Conservation (phyloP, 2,329 filamentous ascomycete genomes). For the Hymenoscyphus salicellus region DNA sequence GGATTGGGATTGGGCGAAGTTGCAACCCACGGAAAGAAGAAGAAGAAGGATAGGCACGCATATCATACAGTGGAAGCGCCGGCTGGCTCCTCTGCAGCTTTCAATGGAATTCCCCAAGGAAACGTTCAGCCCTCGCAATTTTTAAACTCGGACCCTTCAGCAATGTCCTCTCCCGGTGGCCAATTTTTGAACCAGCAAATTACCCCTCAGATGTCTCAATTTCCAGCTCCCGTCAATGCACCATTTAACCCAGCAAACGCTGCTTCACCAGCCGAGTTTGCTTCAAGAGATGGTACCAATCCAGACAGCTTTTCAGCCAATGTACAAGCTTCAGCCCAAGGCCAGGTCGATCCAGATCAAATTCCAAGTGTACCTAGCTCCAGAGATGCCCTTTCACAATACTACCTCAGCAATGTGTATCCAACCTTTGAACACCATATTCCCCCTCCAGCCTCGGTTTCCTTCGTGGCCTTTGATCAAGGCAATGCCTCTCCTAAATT, state of each 20-base stretch:
- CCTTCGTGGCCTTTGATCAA: conserved; percentile 92
- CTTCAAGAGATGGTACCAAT: conserved; percentile 41
- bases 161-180: conserved; percentile 35
- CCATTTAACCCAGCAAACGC: conserved; percentile 47
- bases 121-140: conserved; percentile 56
- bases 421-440: conserved; percentile 94
- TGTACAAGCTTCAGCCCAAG: conserved; percentile 62
- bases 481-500: conserved; percentile 96
- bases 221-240: conserved; percentile 56
- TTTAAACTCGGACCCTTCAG: conserved; percentile 53
- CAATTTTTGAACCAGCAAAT: conserved; percentile 48
- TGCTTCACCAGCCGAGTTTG: conserved; percentile 46
- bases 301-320: conserved; percentile 42
- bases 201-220: conserved; percentile 52
- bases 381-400: conserved; percentile 76
- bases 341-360: conserved; percentile 82
- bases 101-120: conserved; percentile 63
- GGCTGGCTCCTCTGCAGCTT: conserved; percentile 63
- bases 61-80: conserved; percentile 81
- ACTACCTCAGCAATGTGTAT: conserved; percentile 85
- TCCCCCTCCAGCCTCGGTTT: conserved; percentile 81
- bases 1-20: conserved; percentile 63
- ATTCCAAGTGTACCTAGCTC: conserved; percentile 87
- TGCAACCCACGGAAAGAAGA: conserved; percentile 54
- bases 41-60: conserved; percentile 95